Evolutionary conservation across 352 stramenopile genomes (phyloP), one percentile per base, ranked within the genome.

Genomic region (Phytophthora sp.): DNA sequence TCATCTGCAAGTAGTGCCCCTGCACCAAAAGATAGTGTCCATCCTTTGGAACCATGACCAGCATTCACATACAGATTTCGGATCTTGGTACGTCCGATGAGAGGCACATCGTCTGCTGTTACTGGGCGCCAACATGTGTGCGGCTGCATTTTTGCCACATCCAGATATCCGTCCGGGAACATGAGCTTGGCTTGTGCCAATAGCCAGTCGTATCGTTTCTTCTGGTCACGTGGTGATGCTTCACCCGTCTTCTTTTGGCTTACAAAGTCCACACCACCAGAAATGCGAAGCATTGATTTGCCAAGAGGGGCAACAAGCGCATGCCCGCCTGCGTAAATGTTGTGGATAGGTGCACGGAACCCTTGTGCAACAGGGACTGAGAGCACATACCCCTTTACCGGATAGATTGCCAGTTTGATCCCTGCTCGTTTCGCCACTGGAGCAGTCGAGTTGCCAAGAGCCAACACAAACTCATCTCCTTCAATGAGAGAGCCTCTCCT

Each of bases 311-410:
- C 89, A 62, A 95, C 72, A 15, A 95, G 75, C 24, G 77, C 85
- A 21, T 90, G 69, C 13, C 87, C 87, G 34, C 85, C 85, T 26
- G 85, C 87, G 66, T 92, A 95, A 52, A 95, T 79, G 48, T 95
- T 95, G 76, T 92, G 81, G 10, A 85, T 62, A 4, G 87, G 85
- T 18, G 84, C 69, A 51, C 75, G 77, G 54, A 88, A 92, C 2
- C 72, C 65, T 18, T 82, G 67, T 43, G 78, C 82, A 51, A 91
- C 84, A 11, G 85, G 85, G 39, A 93, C 82, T 26, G 83, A 93
- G n/a, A 95, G 74, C 49, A 95, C 81, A 62, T 95, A 95, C 11
- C 87, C 85, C 45, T 93, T 94, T 26, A 95, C 81, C 1, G 87
- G 84, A 59, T 95, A 94, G 35, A 94, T 93, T 31, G 77, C 86